phyloP scores from a whole-genome alignment of 2,329 filamentous ascomycete species.

The Verticillium tricorpus region DNA sequence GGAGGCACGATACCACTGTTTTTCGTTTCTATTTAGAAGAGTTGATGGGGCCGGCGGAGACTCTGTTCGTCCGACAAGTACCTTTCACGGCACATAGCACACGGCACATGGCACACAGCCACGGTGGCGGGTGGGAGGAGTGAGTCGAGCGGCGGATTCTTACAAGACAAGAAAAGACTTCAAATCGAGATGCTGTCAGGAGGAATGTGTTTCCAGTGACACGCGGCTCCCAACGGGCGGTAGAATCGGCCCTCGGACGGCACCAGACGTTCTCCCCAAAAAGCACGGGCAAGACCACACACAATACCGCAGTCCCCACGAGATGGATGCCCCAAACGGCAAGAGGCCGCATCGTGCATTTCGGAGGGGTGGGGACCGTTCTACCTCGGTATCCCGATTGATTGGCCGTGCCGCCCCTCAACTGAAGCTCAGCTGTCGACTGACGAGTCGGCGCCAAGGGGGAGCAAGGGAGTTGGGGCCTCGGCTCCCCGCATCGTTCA shows the following conservation, averaged over 20 bases:
- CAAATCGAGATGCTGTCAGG: background rate
- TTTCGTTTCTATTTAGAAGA: background rate
- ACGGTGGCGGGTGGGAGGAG: too few species aligned
- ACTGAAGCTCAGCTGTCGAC: background rate
- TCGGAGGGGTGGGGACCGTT: background rate
- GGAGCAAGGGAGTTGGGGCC: constrained; percentile 6
- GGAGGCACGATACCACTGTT: background rate
- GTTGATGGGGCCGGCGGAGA: background rate
- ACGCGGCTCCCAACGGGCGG: too few species aligned
- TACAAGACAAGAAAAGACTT: background rate
- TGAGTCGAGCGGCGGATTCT: background rate
- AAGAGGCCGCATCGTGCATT: background rate
- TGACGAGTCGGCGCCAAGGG: background rate
- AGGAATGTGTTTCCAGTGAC: too few species aligned
- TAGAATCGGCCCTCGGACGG: too few species aligned
- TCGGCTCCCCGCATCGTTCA: constrained; percentile 6
- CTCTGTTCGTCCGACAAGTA: background rate
- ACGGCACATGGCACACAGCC: background rate
- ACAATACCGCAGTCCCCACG: background rate
- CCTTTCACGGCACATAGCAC: too few species aligned
- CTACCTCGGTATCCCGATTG: constrained; percentile 1
- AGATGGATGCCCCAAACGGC: constrained; percentile 1
- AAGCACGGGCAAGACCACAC: too few species aligned
- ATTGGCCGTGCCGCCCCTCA: background rate
- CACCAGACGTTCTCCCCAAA: too few species aligned